Evolutionary conservation across 306 rosid genomes (phyloP).

Genomic region (Canavalia ensiformis): DNA sequence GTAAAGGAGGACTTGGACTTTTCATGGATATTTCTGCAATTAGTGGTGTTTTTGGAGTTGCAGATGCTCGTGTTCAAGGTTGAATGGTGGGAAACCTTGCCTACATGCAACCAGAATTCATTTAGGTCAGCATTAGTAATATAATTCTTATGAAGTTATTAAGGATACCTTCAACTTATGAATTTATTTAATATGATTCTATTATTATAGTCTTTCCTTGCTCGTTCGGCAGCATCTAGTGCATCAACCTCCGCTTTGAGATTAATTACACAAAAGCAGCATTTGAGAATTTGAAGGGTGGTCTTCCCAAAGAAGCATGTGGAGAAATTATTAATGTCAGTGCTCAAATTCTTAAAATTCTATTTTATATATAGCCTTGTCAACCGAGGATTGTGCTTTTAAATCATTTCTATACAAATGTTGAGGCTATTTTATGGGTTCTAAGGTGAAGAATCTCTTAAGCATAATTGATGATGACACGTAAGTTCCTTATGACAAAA

Average conservation of each 20-base stretch:
- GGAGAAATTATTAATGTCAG: neutral
- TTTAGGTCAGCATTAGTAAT: slow-evolving; percentile 62
- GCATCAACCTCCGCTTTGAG: slow-evolving; percentile 76
- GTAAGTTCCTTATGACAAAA: too few species aligned
- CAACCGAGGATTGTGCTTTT: too few species aligned
- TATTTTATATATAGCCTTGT: too few species aligned
- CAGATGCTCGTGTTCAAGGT: slow-evolving; percentile 94
- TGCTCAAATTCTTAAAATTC: too few species aligned
- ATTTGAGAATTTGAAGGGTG: slow-evolving; percentile 74
- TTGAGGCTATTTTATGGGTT: too few species aligned
- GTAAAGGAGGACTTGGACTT: slow-evolving; percentile 82
- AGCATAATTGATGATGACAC: too few species aligned
- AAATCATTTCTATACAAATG: too few species aligned
- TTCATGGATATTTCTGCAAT: slow-evolving; percentile 69
- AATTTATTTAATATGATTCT: slow-evolving; percentile 11
- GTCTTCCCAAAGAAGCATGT: slow-evolving; percentile 92
- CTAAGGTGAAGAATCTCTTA: too few species aligned
- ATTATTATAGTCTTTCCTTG: slow-evolving; percentile 73
- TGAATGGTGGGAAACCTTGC: slow-evolving; percentile 96
- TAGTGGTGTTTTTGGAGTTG: slow-evolving; percentile 84
- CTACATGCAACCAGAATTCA: slow-evolving; percentile 75
- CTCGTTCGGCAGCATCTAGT: slow-evolving; percentile 89
- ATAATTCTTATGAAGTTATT: neutral
- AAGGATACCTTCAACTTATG: neutral
- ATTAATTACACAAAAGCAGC: slow-evolving; percentile 75